Evolutionary conservation across 371 early-diverging fungal species (phyloP).

Genomic region (Rhizopus stolonifer): DNA sequence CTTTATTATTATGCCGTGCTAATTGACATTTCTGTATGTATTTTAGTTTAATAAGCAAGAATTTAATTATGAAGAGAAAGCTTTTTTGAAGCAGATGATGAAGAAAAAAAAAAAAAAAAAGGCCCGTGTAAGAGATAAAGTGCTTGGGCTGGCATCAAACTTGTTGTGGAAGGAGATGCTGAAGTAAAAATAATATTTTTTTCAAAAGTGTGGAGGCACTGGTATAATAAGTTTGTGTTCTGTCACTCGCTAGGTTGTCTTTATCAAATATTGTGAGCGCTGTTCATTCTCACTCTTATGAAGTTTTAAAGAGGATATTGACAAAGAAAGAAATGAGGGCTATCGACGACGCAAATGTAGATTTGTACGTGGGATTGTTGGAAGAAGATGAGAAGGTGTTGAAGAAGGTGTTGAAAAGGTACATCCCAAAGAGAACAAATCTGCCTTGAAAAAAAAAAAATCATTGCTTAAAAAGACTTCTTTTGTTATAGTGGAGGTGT

Average conservation of each 20-base stretch:
- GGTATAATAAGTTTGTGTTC: constrained; percentile 12
- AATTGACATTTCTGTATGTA: constrained; percentile 15
- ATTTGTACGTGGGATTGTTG: constrained; percentile 11
- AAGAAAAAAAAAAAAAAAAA: constrained; percentile 15
- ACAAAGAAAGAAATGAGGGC: constrained; percentile 12
- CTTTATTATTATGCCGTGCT: constrained; percentile 11
- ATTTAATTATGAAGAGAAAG: constrained; percentile 16
- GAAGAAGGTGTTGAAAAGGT: constrained; percentile 18
- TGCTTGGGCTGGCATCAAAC: constrained; percentile 13
- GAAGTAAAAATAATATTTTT: constrained; percentile 16
- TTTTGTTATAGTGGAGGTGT: constrained; percentile 18
- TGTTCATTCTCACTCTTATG: constrained; percentile 16
- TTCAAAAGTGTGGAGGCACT: constrained; percentile 10
- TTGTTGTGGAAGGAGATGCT: constrained; percentile 15
- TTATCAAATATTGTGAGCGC: constrained; percentile 10
- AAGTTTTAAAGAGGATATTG: constrained; percentile 11
- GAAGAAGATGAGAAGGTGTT: constrained; percentile 11
- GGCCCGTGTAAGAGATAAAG: constrained; percentile 8
- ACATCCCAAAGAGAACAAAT: constrained; percentile 18
- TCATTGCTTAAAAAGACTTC: constrained; percentile 17
- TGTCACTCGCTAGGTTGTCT: constrained; percentile 14
- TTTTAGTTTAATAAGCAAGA: constrained; percentile 20
- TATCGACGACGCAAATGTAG: constrained; percentile 8
- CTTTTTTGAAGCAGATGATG: constrained; percentile 16
- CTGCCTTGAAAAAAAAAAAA: constrained; percentile 16